phyloP scores from a whole-genome alignment of 495 filamentous ascomycete genomes.

The Neurospora africana region DNA sequence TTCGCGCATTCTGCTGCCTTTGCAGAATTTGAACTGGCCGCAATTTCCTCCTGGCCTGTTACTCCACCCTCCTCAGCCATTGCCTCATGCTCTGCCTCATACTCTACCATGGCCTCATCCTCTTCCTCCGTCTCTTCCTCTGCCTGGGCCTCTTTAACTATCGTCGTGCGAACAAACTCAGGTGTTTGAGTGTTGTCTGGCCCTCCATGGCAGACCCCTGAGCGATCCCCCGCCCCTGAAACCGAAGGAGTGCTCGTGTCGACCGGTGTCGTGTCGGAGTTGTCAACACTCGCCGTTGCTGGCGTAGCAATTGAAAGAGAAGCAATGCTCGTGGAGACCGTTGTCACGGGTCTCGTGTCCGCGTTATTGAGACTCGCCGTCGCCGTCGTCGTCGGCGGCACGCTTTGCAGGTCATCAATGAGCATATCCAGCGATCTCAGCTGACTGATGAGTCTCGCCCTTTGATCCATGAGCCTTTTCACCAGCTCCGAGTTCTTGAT shows the following conservation, averaged over 20 bases:
- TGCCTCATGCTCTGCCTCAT: not conserved
- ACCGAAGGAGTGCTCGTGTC: not conserved
- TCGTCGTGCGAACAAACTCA: not conserved
- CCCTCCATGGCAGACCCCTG: not conserved
- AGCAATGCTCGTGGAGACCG: not conserved
- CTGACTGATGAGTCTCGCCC: not conserved
- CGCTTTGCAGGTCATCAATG: not conserved
- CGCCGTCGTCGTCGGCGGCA: not conserved
- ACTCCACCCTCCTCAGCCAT: not conserved
- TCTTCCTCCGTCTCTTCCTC: not conserved
- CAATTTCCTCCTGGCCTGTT: too few species aligned
- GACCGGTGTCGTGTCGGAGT: not conserved
- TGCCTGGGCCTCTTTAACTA: not conserved
- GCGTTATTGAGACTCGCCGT: not conserved
- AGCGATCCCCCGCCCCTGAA: not conserved
- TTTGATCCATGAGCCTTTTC: not conserved
- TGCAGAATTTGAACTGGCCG: not conserved
- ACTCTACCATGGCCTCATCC: not conserved
- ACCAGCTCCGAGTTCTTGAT: not conserved
- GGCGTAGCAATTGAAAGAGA: not conserved
- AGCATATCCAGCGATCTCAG: not conserved
- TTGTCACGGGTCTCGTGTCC: not conserved
- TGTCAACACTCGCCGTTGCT: not conserved
- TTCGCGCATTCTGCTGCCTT: not conserved
- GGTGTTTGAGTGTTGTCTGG: not conserved